Evolutionary conservation across 2,329 filamentous ascomycete species (phyloP), one percentile per base, ranked within the genome.

Genomic region (Coccinonectria pachysandricola): DNA sequence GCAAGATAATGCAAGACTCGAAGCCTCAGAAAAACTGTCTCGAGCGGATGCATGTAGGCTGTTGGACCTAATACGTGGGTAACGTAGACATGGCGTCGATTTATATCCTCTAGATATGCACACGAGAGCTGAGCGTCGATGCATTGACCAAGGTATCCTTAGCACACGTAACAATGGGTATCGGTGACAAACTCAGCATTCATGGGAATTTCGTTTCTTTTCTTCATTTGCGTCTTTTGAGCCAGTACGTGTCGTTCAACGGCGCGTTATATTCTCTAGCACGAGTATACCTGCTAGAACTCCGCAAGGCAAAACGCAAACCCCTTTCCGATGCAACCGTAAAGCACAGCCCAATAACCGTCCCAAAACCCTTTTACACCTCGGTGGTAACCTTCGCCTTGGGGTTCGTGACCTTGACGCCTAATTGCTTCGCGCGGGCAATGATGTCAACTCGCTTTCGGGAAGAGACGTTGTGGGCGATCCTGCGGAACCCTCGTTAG

Each of bases 341-440:
- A 44, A 46, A 46, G 46, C n/a, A 41, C 41, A 46, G 39, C 41
- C 43, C 41, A 46, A 43, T 39, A 43, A 32, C 43, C 28, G 35
- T 37, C 37, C 43, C 34, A 36, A n/a, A 42, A 43, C 33, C 41
- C 35, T 43, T 57, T 74, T 76, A 81, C 56, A 79, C 71, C 78
- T 98, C 91, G 52, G 86, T 94, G 54, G 88, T 94, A 64, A 98
- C 81, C 76, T 88, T 92, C 59, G 87, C 91, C 83, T 95, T 94
- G 68, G 84, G 66, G 76, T 98, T 98, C 61, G 91, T 98, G 64
- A 98, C 88, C 83, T 98, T 98, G 63, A 98, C 91, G 59, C 87
- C 85, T 58, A 98, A 71, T 68, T 93, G 80, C 83, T 96, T 96
- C 47, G 91, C 91, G 64, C 88, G 83, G 58, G 84, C 75, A 56